phyloP scores from a whole-genome alignment of 768 basidiomycete species.

The Boletus speciosus region DNA sequence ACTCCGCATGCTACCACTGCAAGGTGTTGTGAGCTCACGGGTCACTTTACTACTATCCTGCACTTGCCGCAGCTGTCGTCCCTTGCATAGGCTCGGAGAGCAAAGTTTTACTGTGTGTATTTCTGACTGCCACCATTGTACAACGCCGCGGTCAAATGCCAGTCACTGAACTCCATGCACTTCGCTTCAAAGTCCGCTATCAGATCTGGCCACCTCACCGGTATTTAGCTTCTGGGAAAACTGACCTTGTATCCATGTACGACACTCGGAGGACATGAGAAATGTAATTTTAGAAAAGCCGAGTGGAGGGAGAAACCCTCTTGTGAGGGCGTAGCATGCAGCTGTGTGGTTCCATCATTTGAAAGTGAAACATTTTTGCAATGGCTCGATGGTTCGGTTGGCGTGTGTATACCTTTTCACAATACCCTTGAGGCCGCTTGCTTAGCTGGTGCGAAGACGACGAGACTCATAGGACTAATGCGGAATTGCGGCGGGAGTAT shows the following conservation, averaged over 20 bases:
- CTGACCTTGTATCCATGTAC: too few relatives aligned
- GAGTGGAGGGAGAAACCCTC: neutral
- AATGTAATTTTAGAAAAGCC: neutral
- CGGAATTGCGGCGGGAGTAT: neutral
- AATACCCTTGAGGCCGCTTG: neutral
- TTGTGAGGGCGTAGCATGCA: neutral
- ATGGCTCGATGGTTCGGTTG: neutral
- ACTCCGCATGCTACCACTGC: neutral
- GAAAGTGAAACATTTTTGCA: neutral
- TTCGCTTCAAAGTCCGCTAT: too few relatives aligned
- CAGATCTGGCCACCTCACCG: neutral
- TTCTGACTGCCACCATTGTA: too few relatives aligned
- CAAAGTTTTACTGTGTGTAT: too few relatives aligned
- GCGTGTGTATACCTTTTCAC: neutral
- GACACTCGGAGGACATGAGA: neutral
- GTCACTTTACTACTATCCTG: too few relatives aligned
- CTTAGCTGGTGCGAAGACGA: constrained; percentile 5
- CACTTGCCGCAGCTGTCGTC: too few relatives aligned
- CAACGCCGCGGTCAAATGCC: too few relatives aligned
- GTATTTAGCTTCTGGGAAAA: neutral
- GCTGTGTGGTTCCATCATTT: neutral
- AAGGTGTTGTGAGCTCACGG: too few relatives aligned
- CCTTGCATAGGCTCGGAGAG: too few relatives aligned
- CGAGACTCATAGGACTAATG: neutral
- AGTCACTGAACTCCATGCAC: too few relatives aligned